phyloP scores from a whole-genome alignment of 371 early-diverging fungal species.

The Mucor saturninus region DNA sequence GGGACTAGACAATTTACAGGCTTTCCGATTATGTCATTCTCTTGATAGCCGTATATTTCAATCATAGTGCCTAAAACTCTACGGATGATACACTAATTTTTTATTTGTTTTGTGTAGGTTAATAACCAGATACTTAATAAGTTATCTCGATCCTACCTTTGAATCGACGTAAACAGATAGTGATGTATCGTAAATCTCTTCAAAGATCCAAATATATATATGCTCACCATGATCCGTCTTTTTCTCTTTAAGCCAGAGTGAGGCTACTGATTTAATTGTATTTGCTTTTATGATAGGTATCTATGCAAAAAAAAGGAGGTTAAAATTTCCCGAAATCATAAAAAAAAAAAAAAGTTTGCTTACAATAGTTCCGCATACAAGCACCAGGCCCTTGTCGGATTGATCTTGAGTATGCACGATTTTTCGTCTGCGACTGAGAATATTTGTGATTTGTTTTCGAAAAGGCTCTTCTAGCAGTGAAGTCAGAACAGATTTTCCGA shows the following conservation, averaged over 20 bases:
- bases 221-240: constrained; percentile 37
- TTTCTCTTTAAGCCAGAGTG: constrained; percentile 65
- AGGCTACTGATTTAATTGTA: constrained; percentile 53
- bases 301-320: constrained; percentile 23
- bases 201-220: constrained; percentile 66
- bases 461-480: constrained; percentile 23
- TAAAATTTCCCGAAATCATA: neutral
- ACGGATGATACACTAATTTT: constrained; percentile 45
- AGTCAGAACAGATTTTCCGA: constrained; percentile 26
- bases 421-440: constrained; percentile 15
- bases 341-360: constrained; percentile 8
- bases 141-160: constrained; percentile 8
- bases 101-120: neutral
- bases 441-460: constrained; percentile 4
- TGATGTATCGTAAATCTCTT: constrained; percentile 60
- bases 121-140: neutral
- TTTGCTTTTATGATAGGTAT: constrained; percentile 54
- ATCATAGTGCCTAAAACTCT: constrained; percentile 51
- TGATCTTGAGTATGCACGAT: neutral
- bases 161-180: constrained; percentile 39
- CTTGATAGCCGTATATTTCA: constrained; percentile 53
- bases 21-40: constrained; percentile 44
- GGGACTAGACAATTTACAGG: constrained; percentile 51
- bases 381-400: constrained; percentile 30
- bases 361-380: constrained; percentile 65